Percentiles rank a stretch among this genome's conserved stretches.
These are phyloP conservation scores for Wickerhamiella shivajii DNA, from an alignment of 805 yeast species.

Conservation along the genomic window DNA sequence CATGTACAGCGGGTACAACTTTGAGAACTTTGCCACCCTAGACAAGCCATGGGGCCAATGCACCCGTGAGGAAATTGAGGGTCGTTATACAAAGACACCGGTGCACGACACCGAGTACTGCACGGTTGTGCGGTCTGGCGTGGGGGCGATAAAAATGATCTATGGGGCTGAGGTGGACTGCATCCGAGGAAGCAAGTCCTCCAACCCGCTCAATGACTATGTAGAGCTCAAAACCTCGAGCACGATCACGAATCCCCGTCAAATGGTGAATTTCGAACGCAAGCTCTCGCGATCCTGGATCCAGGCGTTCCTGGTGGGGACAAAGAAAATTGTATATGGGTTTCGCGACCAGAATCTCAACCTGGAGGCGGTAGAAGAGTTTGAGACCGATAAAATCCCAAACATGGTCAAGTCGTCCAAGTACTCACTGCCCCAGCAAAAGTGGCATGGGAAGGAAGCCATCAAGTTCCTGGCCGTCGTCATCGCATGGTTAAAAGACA, in stretches of 20 bases:
- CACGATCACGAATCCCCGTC: conserved; percentile 39
- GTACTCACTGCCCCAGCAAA: conserved; percentile 11
- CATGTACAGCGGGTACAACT: conserved; percentile 50
- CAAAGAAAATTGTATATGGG: conserved; percentile 70
- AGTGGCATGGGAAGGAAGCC: conserved; percentile 59
- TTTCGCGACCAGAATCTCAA: conserved; percentile 61
- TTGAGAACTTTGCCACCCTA: conserved; percentile 65
- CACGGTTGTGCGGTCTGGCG: conserved; percentile 71
- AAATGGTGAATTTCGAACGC: conserved; percentile 52
- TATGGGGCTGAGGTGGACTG: conserved; percentile 91
- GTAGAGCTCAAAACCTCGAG: conserved; percentile 69
- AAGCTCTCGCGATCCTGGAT: conserved; percentile 81
- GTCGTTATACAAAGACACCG: conserved; percentile 43
- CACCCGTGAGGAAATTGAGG: conserved; percentile 52
- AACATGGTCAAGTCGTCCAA: conserved; percentile 16
- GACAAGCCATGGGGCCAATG: conserved; percentile 68
- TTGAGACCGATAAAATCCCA: conserved; percentile 66
- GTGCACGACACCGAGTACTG: conserved; percentile 65
- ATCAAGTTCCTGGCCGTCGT: conserved; percentile 78
- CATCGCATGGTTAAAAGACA: conserved; percentile 56
- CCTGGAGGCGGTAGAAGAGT: conserved; percentile 61
- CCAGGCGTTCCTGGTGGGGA: conserved; percentile 78
- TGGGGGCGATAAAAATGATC: conserved; percentile 53
- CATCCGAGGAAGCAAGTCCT: conserved; percentile 59
- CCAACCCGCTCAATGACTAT: conserved; percentile 47